Evolutionary conservation across 331 rosid species (phyloP), one percentile per base, ranked within the genome.

Genomic region (Quercus tomentella): DNA sequence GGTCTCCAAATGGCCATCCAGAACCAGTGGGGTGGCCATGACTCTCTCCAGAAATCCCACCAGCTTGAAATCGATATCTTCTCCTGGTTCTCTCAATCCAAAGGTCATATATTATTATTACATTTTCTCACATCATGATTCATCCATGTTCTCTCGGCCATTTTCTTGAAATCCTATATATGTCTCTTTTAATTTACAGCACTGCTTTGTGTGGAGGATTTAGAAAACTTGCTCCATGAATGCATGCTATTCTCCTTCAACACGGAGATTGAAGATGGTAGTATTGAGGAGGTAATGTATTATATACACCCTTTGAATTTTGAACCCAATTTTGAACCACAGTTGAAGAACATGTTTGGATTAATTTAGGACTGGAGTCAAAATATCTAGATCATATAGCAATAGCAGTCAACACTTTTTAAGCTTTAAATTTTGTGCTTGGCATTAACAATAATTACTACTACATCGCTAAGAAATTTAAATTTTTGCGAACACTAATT

Each of bases 211-310:
- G 74, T 83, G 72, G 96, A 92, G 77, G 96, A 92, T 83, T 65
- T 90, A 30, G 97, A 92, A 76, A 88, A 81, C 79, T 51, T 87
- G 25, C 93, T 88, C 77, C 86, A 90, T 51, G 97, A 92, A 81
- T 78, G 76, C 51, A 51, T 88, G 93, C 74, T 92, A 54, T 89
- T 92, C 65, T 84, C 90, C 69, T 89, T 92, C 78, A 92, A 89
- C 82, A 92, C 97, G 21, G 97, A 89, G 81, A 85, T 92, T 17
- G 97, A 92, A 83, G 97, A 92, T 82, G 97, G 93, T 43, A 92
- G 97, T 86, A 89, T 92, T 37, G 97, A 92, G 73, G 90, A 90
- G 93, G 97, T 92, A 35, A 35, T 4, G 72, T 9, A 3, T 12
- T 3, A 12, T 49, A 80, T 5, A 30, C 51, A 25, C 16, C 45